phyloP scores from a whole-genome alignment of 2,329 filamentous ascomycete genomes.

The Berkeleyomyces basicola region DNA sequence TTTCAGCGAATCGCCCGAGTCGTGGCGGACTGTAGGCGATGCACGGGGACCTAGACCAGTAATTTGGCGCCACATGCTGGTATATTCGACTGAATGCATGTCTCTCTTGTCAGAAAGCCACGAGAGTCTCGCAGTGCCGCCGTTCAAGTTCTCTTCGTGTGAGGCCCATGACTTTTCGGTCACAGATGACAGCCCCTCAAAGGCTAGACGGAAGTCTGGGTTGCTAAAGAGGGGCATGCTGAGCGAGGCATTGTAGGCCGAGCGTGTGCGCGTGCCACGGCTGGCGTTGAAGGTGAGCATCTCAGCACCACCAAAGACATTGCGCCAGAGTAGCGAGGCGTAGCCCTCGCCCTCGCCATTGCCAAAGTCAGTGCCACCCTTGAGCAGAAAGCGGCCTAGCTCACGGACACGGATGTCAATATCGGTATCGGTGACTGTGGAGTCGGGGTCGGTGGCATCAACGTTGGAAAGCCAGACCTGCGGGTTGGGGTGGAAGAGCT shows the following conservation, averaged over 20 bases:
- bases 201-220: conserved; percentile 60
- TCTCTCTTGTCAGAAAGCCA: conserved; percentile 53
- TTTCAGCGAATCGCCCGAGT: conserved; percentile 85
- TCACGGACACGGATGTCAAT: conserved; percentile 71
- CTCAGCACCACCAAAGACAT: conserved; percentile 89
- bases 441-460: conserved; percentile 44
- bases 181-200: conserved; percentile 68
- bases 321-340: conserved; percentile 70
- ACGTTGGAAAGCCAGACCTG: conserved; percentile 69
- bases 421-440: conserved; percentile 63
- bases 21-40: conserved; percentile 62
- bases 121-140: conserved; percentile 57
- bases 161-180: conserved; percentile 86
- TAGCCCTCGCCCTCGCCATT: conserved; percentile 91
- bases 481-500: conserved; percentile 74
- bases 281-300: conserved; percentile 75
- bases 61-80: conserved; percentile 71
- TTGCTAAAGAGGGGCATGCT: conserved; percentile 71
- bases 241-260: conserved; percentile 76
- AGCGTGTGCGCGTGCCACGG: conserved; percentile 75
- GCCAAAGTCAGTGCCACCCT: conserved; percentile 87
- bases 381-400: conserved; percentile 67
- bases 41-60: conserved; percentile 62
- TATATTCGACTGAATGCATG: conserved; percentile 64
- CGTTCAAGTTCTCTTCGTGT: conserved; percentile 77